Conservation (phyloP, 768 basidiomycete genomes). For the Lepiota venenata region DNA sequence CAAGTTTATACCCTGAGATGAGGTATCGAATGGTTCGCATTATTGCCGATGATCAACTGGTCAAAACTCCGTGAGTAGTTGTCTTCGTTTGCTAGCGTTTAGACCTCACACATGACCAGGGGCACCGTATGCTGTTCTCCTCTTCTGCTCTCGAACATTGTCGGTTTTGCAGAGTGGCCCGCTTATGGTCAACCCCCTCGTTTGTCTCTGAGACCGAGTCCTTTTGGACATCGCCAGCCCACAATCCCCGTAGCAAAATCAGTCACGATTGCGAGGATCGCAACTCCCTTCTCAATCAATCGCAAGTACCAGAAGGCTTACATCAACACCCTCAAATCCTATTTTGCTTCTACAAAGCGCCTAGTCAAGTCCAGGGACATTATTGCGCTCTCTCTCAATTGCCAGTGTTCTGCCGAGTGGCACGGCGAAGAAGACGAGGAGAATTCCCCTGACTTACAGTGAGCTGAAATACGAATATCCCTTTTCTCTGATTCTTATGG, state of each 20-base stretch:
- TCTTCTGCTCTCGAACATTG: conserved; percentile 52
- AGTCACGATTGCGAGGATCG: conserved; percentile 77
- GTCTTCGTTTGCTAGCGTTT: background rate
- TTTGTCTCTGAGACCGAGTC: conserved; percentile 46
- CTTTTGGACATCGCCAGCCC: conserved; percentile 58
- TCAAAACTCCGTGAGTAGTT: conserved; percentile 30
- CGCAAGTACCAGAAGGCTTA: conserved; percentile 61
- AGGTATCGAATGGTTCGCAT: conserved; percentile 55
- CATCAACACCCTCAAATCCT: conserved; percentile 54
- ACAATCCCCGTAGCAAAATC: conserved; percentile 64
- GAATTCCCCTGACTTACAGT: conserved; percentile 19
- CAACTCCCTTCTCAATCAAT: conserved; percentile 68
- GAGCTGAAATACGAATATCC: background rate
- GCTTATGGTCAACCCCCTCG: conserved; percentile 12
- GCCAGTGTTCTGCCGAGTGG: conserved; percentile 32
- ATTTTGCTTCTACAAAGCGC: conserved; percentile 53
- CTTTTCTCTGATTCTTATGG: background rate
- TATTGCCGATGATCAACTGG: conserved; percentile 44
- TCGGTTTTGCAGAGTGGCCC: conserved; percentile 23
- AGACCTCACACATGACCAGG: conserved; percentile 22
- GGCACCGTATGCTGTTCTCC: conserved; percentile 43
- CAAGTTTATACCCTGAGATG: conserved; percentile 30
- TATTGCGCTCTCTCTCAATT: conserved; percentile 60
- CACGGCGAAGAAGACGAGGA: conserved; percentile 26
- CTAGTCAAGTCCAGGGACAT: conserved; percentile 75